Percentiles rank a stretch among this genome's conserved stretches.
These are phyloP conservation scores for Linaria vulgaris DNA, from an alignment of 257 asterid species.

Conservation along the genomic window DNA sequence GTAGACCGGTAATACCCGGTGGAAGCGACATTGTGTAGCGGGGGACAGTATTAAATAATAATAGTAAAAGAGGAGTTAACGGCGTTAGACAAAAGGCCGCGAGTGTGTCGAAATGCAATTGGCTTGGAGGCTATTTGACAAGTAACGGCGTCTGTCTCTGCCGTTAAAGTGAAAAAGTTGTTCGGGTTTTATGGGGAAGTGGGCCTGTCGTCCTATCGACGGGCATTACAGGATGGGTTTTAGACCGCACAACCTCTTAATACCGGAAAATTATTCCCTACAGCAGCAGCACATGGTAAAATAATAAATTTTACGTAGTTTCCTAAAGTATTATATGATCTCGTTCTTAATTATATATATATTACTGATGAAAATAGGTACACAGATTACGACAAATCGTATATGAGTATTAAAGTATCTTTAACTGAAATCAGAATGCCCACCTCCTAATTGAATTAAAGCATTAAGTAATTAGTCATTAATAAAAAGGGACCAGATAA, in stretches of 20 bases:
- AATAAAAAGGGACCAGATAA: no score
- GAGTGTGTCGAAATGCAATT: constrained; percentile 26
- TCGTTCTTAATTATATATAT: no score
- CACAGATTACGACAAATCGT: no score
- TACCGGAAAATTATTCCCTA: no score
- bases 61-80: constrained; percentile 24
- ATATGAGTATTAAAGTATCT: no score
- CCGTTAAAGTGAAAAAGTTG: constrained; percentile 40
- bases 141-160: constrained; percentile 44
- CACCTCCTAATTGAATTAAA: no score
- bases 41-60: constrained; percentile 38
- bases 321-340: no score
- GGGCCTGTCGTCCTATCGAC: constrained; percentile 61
- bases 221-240: constrained; percentile 50
- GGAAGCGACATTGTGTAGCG: constrained; percentile 29
- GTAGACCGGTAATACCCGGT: constrained; percentile 39
- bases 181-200: constrained; percentile 47
- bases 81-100: neutral
- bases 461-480: no score
- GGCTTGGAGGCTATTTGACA: constrained; percentile 29
- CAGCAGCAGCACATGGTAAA: no score
- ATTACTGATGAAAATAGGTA: no score
- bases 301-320: no score
- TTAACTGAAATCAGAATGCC: no score
- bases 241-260: constrained; percentile 14